Evolutionary conservation across 169 alveolate species (phyloP).

Genomic region (Cryptosporidium sp.): DNA sequence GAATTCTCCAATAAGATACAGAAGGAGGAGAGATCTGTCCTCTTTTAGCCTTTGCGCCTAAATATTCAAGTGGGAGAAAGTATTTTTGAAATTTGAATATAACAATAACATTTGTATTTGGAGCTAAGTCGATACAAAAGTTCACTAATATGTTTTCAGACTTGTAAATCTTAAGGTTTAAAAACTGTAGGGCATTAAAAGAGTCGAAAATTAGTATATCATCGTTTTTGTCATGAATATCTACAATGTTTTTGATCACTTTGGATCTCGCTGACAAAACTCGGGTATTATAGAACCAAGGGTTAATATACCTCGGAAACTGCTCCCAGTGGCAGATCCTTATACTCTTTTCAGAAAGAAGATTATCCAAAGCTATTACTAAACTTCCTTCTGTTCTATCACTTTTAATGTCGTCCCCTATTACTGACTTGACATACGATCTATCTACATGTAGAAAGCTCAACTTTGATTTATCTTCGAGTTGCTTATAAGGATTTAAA

Average conservation of each 20-base stretch:
- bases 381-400: conserved; percentile 38
- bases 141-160: conserved; percentile 5
- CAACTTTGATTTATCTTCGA: background rate
- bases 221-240: background rate
- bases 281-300: conserved; percentile 47
- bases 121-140: conserved; percentile 24
- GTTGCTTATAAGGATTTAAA: background rate
- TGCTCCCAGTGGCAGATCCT: conserved; percentile 66
- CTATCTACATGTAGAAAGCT: background rate
- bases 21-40: conserved; percentile 62
- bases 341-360: background rate
- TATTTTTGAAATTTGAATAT: conserved; percentile 25
- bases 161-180: background rate
- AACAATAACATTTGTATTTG: conserved; percentile 26
- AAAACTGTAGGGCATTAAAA: background rate
- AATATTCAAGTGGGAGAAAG: conserved; percentile 17
- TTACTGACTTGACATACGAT: conserved; percentile 19
- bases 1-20: conserved; percentile 21
- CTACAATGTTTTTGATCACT: background rate
- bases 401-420: conserved; percentile 5
- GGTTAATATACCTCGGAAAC: conserved; percentile 36
- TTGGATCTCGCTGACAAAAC: conserved; percentile 1
- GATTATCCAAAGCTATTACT: conserved; percentile 1
- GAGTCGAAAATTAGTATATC: conserved; percentile 12
- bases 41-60: conserved; percentile 52